Evolutionary conservation across 257 asterid genomes (phyloP).

Genomic region (Ligustrum vulgare): DNA sequence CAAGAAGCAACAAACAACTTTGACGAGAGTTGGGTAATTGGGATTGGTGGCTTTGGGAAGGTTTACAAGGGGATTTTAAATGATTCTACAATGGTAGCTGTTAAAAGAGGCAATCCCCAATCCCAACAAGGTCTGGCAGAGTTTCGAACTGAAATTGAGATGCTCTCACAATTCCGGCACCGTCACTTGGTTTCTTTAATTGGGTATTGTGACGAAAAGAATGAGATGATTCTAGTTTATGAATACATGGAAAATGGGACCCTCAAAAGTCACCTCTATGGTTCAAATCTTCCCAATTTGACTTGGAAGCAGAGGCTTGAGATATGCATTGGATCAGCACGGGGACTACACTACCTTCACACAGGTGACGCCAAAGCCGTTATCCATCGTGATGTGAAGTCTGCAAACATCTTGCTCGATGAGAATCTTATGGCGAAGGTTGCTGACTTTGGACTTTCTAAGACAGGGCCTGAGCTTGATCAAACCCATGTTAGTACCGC

Average conservation of each 20-base stretch:
- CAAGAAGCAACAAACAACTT: constrained; percentile 71
- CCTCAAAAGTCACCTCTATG: constrained; percentile 70
- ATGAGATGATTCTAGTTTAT: constrained; percentile 74
- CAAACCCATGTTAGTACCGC: constrained; percentile 91
- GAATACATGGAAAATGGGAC: constrained; percentile 90
- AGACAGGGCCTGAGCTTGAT: constrained; percentile 79
- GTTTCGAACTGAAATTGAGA: constrained; percentile 81
- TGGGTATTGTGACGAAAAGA: constrained; percentile 79
- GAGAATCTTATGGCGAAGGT: constrained; percentile 81
- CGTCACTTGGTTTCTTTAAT: constrained; percentile 80
- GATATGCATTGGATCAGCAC: constrained; percentile 81
- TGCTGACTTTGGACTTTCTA: constrained; percentile 83
- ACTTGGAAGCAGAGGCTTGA: constrained; percentile 83
- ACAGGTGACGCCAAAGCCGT: constrained; percentile 70
- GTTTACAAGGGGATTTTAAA: constrained; percentile 67
- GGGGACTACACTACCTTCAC: constrained; percentile 85
- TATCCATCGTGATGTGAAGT: constrained; percentile 81
- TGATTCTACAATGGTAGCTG: constrained; percentile 75
- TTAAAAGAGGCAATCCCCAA: constrained; percentile 74
- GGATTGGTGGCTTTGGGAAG: constrained; percentile 87
- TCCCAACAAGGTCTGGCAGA: constrained; percentile 80
- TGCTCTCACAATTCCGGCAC: constrained; percentile 84
- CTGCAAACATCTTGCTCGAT: constrained; percentile 82
- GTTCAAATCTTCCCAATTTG: constrained; percentile 50
- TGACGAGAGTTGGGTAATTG: constrained; percentile 72